These are phyloP conservation scores for Emergomyces orientalis DNA, from an alignment of 2,329 filamentous ascomycete species.

Conservation along the genomic window DNA sequence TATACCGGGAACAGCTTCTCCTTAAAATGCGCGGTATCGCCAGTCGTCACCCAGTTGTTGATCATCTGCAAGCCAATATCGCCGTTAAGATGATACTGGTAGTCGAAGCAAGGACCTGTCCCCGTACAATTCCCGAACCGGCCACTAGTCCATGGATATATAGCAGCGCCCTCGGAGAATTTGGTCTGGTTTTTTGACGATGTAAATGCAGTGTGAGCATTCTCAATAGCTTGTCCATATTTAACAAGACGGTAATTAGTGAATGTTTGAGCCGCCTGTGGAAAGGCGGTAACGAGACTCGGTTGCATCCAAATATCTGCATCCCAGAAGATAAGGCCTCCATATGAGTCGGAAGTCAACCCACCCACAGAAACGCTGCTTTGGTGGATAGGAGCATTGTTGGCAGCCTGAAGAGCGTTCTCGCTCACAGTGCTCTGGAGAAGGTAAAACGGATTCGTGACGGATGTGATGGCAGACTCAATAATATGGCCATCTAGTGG, in stretches of 20 bases:
- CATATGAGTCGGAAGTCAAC: conserved; percentile 58
- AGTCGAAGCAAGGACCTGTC: conserved; percentile 57
- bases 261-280: conserved; percentile 53
- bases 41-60: conserved; percentile 53
- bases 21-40: conserved; percentile 49
- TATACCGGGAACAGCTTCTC: conserved; percentile 53
- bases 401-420: conserved; percentile 45
- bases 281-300: conserved; percentile 54
- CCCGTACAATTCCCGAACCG: conserved; percentile 60
- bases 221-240: conserved; percentile 51
- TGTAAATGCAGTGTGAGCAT: conserved; percentile 46
- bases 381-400: conserved; percentile 46
- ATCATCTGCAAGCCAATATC: conserved; percentile 56
- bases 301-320: conserved; percentile 61
- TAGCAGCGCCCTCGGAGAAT: conserved; percentile 50
- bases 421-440: conserved; percentile 43
- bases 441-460: conserved; percentile 40
- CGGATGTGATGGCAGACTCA: conserved; percentile 42
- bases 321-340: conserved; percentile 57
- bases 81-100: conserved; percentile 62
- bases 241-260: conserved; percentile 54
- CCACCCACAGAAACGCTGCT: conserved; percentile 61
- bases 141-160: conserved; percentile 60
- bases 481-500: conserved; percentile 49
- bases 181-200: conserved; percentile 52